Evolutionary conservation across 2,329 filamentous ascomycete species (phyloP).

Genomic region (Fusarium marasasianum): DNA sequence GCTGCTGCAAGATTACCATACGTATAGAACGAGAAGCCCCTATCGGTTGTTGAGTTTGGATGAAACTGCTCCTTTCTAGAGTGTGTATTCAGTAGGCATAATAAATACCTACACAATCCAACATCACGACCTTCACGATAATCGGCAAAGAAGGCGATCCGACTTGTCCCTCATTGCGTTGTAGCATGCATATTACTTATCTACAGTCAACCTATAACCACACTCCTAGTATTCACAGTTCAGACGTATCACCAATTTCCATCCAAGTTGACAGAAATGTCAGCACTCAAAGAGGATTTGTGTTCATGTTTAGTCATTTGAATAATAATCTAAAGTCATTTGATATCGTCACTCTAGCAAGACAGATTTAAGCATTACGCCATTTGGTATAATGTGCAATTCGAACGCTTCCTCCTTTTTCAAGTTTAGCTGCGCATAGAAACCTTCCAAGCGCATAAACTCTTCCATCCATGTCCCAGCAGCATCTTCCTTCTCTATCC

Average conservation of each 20-base stretch:
- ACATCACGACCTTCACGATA: rapidly evolving
- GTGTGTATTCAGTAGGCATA: rapidly evolving
- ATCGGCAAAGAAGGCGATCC: rapidly evolving
- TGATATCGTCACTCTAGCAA: slow-evolving; percentile 7
- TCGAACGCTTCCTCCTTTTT: slow-evolving; percentile 12
- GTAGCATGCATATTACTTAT: rapidly evolving
- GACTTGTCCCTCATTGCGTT: rapidly evolving
- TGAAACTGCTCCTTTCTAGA: background rate
- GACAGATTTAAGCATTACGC: slow-evolving; percentile 3
- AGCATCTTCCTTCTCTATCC: slow-evolving; percentile 33
- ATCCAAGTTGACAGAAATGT: too few species aligned
- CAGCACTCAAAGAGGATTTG: background rate
- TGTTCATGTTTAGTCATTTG: background rate
- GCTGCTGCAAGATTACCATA: rapidly evolving
- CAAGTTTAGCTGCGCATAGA: background rate
- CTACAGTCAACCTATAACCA: rapidly evolving
- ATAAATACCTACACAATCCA: too few species aligned
- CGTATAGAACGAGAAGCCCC: background rate
- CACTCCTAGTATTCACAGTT: background rate
- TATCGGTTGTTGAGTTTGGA: background rate
- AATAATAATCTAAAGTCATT: background rate
- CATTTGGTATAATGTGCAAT: background rate
- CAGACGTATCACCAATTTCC: rapidly evolving
- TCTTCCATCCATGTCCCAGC: background rate
- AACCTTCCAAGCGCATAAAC: background rate